Evolutionary conservation across 1,139 yeast genomes (phyloP).

Genomic region (Citeromyces siamensis): DNA sequence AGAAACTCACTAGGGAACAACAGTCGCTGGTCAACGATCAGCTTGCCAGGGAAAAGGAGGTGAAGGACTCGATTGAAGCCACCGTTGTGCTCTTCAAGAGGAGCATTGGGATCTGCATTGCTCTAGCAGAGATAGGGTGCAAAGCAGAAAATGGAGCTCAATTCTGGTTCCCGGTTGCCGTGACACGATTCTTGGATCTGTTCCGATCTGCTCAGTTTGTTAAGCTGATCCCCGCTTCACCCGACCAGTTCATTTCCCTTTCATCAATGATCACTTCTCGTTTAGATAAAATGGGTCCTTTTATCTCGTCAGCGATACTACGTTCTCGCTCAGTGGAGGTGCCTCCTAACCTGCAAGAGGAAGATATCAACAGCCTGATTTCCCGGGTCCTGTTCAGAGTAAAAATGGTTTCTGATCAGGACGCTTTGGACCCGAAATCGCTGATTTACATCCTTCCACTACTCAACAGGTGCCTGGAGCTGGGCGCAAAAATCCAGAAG

Average conservation of each 20-base stretch:
- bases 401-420: slow-evolving; percentile 63
- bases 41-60: slow-evolving; percentile 40
- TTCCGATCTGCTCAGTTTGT: slow-evolving; percentile 17
- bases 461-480: slow-evolving; percentile 46
- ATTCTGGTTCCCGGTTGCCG: slow-evolving; percentile 62
- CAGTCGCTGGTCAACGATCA: slow-evolving; percentile 48
- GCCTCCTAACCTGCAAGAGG: slow-evolving; percentile 31
- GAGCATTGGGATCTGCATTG: slow-evolving; percentile 38
- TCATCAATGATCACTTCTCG: slow-evolving; percentile 19
- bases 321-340: slow-evolving; percentile 35
- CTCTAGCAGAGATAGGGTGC: slow-evolving; percentile 36
- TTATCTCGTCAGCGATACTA: slow-evolving; percentile 30
- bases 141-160: slow-evolving; percentile 57
- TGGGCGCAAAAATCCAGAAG: slow-evolving; percentile 40
- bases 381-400: slow-evolving; percentile 64
- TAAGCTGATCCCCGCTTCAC: slow-evolving; percentile 8
- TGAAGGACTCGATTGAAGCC: slow-evolving; percentile 33
- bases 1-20: slow-evolving; percentile 64
- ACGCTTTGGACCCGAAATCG: slow-evolving; percentile 55
- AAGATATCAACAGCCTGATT: slow-evolving; percentile 38
- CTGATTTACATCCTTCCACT: slow-evolving; percentile 69
- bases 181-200: slow-evolving; percentile 30
- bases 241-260: slow-evolving; percentile 27
- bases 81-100: slow-evolving; percentile 29
- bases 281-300: neutral